Base-by-base conservation (phyloP, 805 yeast species). In the Wickerhamiella azyma region DNA sequence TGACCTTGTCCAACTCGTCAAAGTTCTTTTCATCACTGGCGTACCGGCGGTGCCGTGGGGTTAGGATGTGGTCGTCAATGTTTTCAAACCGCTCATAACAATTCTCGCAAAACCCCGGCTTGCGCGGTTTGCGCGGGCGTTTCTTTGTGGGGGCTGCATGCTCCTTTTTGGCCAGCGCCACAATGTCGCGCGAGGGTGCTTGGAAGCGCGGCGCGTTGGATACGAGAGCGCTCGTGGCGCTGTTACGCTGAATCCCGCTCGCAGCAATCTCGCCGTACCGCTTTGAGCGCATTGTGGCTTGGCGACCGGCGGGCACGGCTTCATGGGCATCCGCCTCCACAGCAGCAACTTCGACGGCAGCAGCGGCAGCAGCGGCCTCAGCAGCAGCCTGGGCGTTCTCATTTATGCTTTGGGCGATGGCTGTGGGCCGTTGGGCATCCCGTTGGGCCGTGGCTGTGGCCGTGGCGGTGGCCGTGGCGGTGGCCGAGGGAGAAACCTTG, bases 61-160 rank as follows among this genome's bases (percentile, higher is more conserved):
- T 71, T 26, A 58, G 56, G 36, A 85, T 74, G 60, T 89, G 98
- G 48, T 76, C 83, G 21, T 77, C 83, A 57, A 86, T 79, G 53
- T 76, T 75, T 43, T 82, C 88, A 59, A 82, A 89, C 59, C 79
- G 79, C 49, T 81, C 81, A 19, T 89, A 70, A 63, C 98, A 89
- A 59, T 89, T 89, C 60, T 89, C 98, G 65, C 98, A 89, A 62
- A 84, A 88, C 0, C 96, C 96, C 46, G 53, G 52, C 43, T 63
- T 64, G 28, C 49, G 38, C 26, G 42, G 39, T 16, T 44, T 44
- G 9, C 40, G 40, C 14, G 48, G 62, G 38, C 56, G 58, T 56
- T 53, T 53, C 38, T 58, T 38, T 45, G 48, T 30, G 24, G 39
- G 43, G 35, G 46, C 39, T 8, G 50, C 43, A 19, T 29, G 30